Evolutionary conservation across 176 grass and related monocot species (phyloP).

Genomic region (Cenchrus americanus): DNA sequence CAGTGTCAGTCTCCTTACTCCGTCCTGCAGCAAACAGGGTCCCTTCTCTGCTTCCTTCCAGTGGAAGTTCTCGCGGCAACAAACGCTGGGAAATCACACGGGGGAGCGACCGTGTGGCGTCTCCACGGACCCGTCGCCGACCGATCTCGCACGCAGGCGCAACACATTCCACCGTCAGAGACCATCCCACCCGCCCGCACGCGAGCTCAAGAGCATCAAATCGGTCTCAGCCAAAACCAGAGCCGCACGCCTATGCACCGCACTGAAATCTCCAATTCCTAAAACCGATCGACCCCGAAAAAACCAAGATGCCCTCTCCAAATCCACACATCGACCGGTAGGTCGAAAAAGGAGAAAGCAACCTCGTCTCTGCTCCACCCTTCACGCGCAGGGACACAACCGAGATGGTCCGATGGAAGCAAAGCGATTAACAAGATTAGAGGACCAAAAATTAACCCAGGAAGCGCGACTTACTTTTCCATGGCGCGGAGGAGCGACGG

Average conservation of each 20-base stretch:
- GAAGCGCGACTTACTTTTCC: slow-evolving; percentile 31
- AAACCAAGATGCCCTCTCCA: neutral
- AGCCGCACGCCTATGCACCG: neutral
- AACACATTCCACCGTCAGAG: neutral
- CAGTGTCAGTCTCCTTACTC: too few relatives aligned
- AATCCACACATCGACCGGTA: neutral
- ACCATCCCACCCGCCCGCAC: neutral
- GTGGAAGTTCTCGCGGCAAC: neutral
- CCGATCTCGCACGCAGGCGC: neutral
- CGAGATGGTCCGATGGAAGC: neutral
- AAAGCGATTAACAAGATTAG: neutral
- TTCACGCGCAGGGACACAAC: neutral
- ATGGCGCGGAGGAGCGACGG: slow-evolving; percentile 10
- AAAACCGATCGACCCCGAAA: neutral
- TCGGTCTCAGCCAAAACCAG: neutral
- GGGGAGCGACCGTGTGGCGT: too few relatives aligned
- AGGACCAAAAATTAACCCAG: neutral
- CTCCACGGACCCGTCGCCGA: neutral
- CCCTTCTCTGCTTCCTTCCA: neutral
- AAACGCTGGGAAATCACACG: neutral
- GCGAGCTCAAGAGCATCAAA: neutral
- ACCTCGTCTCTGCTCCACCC: neutral
- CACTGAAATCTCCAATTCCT: neutral
- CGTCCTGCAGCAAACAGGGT: too few relatives aligned
- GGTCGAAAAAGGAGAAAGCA: neutral